phyloP scores from a whole-genome alignment of 208 protist genomes.

The Trypanosoma platydactyli region DNA sequence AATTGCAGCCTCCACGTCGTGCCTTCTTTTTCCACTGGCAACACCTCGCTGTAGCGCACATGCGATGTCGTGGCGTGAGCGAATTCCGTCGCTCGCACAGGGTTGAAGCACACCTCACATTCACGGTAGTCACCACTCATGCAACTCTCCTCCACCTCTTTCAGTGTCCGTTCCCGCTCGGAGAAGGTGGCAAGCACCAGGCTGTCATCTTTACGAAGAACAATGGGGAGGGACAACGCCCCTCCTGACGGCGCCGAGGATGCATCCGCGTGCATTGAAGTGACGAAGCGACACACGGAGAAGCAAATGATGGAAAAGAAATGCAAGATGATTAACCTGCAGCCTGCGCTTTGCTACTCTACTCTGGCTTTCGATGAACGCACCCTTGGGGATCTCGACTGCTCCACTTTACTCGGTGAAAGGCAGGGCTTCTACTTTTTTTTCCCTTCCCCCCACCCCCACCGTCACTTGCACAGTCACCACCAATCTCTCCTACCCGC shows the following conservation, averaged over 20 bases:
- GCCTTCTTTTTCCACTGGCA: conserved; percentile 16
- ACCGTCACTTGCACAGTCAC: too few relatives aligned
- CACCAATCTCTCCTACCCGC: too few relatives aligned
- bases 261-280: not conserved
- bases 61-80: conserved; percentile 80
- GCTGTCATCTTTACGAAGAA: conserved; percentile 76
- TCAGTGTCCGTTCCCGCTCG: conserved; percentile 50
- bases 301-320: not conserved
- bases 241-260: not conserved
- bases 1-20: conserved; percentile 32
- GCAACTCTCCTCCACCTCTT: conserved; percentile 35
- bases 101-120: conserved; percentile 78
- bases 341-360: too few relatives aligned
- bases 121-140: conserved; percentile 82
- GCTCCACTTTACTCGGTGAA: too few relatives aligned
- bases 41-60: conserved; percentile 67
- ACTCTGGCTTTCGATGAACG: too few relatives aligned
- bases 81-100: conserved; percentile 43
- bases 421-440: too few relatives aligned
- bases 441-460: too few relatives aligned
- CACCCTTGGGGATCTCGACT: too few relatives aligned
- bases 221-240: conserved; percentile 44
- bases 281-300: not conserved
- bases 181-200: conserved; percentile 68
- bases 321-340: too few relatives aligned